Conservation (phyloP, 805 yeast species). For the Metschnikowia borealis region DNA sequence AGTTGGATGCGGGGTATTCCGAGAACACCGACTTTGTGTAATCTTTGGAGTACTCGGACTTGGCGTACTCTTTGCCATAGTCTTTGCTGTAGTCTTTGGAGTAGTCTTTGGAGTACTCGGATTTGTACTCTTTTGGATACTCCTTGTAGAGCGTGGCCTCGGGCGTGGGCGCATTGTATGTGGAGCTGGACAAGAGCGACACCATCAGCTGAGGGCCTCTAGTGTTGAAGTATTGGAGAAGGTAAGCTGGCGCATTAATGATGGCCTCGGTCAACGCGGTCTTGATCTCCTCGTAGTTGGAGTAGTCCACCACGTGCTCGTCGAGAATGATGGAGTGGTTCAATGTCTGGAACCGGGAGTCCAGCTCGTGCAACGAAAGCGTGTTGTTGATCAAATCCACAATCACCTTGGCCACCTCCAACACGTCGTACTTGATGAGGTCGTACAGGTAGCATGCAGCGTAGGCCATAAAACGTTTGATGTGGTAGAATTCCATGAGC, state of each 20-base stretch:
- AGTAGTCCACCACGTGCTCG: slow-evolving; percentile 4
- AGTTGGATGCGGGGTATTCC: slow-evolving; percentile 7
- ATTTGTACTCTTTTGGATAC: background rate
- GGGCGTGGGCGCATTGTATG: background rate
- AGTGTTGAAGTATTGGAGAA: slow-evolving; percentile 11
- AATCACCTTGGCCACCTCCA: slow-evolving; percentile 26
- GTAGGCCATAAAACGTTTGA: slow-evolving; percentile 50
- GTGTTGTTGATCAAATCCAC: slow-evolving; percentile 31
- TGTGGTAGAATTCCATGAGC: slow-evolving; percentile 35
- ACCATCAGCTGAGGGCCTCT: slow-evolving; percentile 15
- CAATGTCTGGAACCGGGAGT: slow-evolving; percentile 23
- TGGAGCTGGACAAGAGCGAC: slow-evolving; percentile 5
- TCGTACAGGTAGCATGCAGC: slow-evolving; percentile 45
- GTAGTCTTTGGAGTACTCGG: background rate
- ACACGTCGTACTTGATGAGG: slow-evolving; percentile 19
- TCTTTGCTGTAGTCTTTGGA: background rate
- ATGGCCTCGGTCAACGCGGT: slow-evolving; percentile 9
- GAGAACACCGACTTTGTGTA: slow-evolving; percentile 5
- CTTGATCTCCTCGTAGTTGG: slow-evolving; percentile 8
- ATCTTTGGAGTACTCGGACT: background rate
- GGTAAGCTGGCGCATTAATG: slow-evolving; percentile 11
- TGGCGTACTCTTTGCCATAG: background rate
- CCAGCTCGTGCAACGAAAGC: slow-evolving; percentile 20
- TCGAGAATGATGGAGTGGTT: slow-evolving; percentile 12
- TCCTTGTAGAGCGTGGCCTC: background rate